Evolutionary conservation across 1,284 basidiomycete species (phyloP).

Genomic region (Tylopilus sp.): DNA sequence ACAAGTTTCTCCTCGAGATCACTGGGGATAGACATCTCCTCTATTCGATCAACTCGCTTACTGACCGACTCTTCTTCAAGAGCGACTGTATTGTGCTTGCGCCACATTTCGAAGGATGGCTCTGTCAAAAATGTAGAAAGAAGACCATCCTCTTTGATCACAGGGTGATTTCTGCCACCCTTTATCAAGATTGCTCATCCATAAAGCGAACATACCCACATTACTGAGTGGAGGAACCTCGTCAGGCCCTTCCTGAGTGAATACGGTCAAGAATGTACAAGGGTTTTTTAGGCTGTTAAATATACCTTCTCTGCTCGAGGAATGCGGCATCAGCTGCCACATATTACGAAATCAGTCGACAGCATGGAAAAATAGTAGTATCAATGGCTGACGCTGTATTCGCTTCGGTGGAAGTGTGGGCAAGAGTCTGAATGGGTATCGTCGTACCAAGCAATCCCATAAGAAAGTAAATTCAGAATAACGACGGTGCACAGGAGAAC

Average conservation of each 20-base stretch:
- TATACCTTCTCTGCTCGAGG: slow-evolving; percentile 79
- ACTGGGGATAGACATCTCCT: slow-evolving; percentile 89
- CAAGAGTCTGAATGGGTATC: slow-evolving; percentile 90
- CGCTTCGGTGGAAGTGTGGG: slow-evolving; percentile 88
- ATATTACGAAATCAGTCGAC: slow-evolving; percentile 8
- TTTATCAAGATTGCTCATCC: not conserved
- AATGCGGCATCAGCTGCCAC: slow-evolving; percentile 77
- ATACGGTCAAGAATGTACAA: not conserved
- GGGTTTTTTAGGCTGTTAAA: not conserved
- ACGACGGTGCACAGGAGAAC: slow-evolving; percentile 61
- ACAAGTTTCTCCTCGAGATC: slow-evolving; percentile 86
- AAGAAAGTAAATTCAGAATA: slow-evolving; percentile 92
- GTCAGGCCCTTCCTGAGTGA: slow-evolving; percentile 69
- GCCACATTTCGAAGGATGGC: slow-evolving; percentile 80
- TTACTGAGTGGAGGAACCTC: slow-evolving; percentile 74
- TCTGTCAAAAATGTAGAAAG: slow-evolving; percentile 80
- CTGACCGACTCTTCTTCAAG: slow-evolving; percentile 84
- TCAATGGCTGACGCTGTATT: slow-evolving; percentile 66
- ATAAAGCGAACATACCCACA: slow-evolving; percentile 43
- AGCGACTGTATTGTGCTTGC: slow-evolving; percentile 67
- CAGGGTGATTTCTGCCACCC: slow-evolving; percentile 74
- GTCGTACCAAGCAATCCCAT: slow-evolving; percentile 74
- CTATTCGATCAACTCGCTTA: slow-evolving; percentile 75
- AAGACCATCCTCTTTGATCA: slow-evolving; percentile 82
- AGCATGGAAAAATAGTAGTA: not conserved